Evolutionary conservation across 2,329 filamentous ascomycete genomes (phyloP).

Genomic region (Macroventuria anomochaeta): DNA sequence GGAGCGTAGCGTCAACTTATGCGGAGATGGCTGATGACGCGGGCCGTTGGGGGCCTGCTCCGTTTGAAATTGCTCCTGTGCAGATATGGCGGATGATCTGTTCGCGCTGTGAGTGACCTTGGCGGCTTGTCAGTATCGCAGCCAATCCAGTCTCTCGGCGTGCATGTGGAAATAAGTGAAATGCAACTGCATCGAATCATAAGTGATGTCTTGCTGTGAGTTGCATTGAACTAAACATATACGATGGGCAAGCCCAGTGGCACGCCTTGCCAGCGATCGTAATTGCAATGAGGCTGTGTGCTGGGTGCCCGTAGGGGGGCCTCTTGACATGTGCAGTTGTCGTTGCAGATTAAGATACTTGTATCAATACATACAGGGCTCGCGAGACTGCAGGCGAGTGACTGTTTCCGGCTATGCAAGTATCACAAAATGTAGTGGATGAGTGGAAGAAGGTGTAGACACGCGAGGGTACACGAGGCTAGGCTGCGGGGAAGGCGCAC

Average conservation of each 20-base stretch:
- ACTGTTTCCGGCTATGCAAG: not conserved
- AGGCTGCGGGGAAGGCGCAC: constrained; percentile 6
- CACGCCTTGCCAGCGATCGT: not conserved
- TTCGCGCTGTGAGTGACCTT: too few relatives aligned
- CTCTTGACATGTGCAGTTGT: too few relatives aligned
- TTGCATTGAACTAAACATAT: not conserved
- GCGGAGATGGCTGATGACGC: not conserved
- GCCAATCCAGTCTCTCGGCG: too few relatives aligned
- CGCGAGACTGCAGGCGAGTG: too few relatives aligned
- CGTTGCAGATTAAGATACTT: not conserved
- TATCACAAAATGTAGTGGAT: not conserved
- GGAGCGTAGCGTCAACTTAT: not conserved
- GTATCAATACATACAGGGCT: too few relatives aligned
- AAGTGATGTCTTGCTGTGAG: too few relatives aligned
- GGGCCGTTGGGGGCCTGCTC: not conserved
- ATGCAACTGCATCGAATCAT: too few relatives aligned
- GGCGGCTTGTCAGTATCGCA: too few relatives aligned
- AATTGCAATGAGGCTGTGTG: not conserved
- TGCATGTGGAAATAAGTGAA: too few relatives aligned
- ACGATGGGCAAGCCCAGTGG: too few relatives aligned
- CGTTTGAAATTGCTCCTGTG: too few relatives aligned
- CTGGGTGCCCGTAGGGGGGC: not conserved
- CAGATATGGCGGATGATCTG: not conserved
- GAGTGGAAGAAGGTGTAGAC: not conserved
- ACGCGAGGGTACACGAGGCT: not conserved